These are phyloP conservation scores for Symbiodinium natans DNA, from an alignment of 73 alveolate genomes.

Conservation along the genomic window DNA sequence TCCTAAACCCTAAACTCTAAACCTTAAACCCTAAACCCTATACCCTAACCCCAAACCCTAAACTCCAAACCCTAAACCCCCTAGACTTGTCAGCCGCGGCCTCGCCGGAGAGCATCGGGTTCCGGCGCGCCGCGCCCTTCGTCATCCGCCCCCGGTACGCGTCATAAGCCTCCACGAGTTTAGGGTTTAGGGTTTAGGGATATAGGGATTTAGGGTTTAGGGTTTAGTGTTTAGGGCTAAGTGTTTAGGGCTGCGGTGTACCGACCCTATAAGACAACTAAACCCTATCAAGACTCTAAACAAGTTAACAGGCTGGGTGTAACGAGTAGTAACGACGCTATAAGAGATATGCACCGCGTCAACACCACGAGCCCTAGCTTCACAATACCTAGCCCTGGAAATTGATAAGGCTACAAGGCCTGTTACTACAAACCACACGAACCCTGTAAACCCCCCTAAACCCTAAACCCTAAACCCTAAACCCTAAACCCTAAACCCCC, in stretches of 20 bases:
- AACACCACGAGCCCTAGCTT: too few species aligned
- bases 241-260: too few species aligned
- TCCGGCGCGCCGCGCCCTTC: slow-evolving; percentile 1
- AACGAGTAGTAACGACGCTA: too few species aligned
- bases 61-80: not conserved
- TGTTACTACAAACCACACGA: too few species aligned
- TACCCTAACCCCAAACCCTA: not conserved
- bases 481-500: not conserved
- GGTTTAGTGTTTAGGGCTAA: not conserved
- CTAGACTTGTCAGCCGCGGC: not conserved
- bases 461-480: not conserved
- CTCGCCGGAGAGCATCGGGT: slow-evolving; percentile 47
- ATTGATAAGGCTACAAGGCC: too few species aligned
- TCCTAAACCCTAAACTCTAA: not conserved
- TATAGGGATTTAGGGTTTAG: not conserved
- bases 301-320: too few species aligned
- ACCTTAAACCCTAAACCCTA: not conserved
- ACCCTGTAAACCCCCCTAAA: not conserved
- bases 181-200: not conserved
- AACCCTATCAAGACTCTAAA: too few species aligned
- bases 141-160: slow-evolving; percentile 32
- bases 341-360: too few species aligned
- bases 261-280: too few species aligned
- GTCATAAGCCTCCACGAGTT: slow-evolving; percentile 46
- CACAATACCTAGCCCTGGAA: too few species aligned